Conservation (phyloP, 2,329 filamentous ascomycete species). For the Sporothrix brasiliensis region DNA sequence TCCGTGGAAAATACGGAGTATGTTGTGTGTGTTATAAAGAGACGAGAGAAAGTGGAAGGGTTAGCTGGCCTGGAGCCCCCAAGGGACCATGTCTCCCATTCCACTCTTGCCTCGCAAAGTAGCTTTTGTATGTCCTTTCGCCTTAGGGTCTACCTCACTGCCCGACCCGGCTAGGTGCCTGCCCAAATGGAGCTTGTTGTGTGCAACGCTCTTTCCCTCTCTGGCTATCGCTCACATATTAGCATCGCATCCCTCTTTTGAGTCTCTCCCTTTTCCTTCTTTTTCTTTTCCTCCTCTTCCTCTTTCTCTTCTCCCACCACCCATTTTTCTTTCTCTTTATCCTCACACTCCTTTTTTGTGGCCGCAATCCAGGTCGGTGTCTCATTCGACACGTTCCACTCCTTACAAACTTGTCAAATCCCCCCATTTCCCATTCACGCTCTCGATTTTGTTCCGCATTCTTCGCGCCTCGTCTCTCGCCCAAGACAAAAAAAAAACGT, state of each 20-base stretch:
- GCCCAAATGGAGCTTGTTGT: conserved; percentile 17
- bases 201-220: conserved; percentile 23
- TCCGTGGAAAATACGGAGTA: conserved; percentile 15
- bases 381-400: conserved; percentile 34
- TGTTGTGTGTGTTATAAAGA: neutral
- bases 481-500: neutral
- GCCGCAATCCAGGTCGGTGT: conserved; percentile 32
- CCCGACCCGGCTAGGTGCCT: neutral
- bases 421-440: conserved; percentile 16
- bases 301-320: conserved; percentile 13
- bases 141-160: neutral
- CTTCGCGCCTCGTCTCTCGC: conserved; percentile 21
- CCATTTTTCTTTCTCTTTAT: conserved; percentile 24
- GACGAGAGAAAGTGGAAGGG: neutral
- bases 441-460: neutral
- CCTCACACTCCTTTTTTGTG: conserved; percentile 33
- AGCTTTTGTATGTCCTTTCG: conserved; percentile 13
- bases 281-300: neutral
- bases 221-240: conserved; percentile 22
- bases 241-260: conserved; percentile 18
- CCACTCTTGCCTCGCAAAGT: conserved; percentile 4
- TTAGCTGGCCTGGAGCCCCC: conserved; percentile 5
- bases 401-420: conserved; percentile 28
- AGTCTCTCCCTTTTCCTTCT: conserved; percentile 5
- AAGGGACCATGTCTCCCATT: conserved; percentile 24